phyloP scores from a whole-genome alignment of 495 filamentous ascomycete species.

The Lasiosphaeriaceae sp. region DNA sequence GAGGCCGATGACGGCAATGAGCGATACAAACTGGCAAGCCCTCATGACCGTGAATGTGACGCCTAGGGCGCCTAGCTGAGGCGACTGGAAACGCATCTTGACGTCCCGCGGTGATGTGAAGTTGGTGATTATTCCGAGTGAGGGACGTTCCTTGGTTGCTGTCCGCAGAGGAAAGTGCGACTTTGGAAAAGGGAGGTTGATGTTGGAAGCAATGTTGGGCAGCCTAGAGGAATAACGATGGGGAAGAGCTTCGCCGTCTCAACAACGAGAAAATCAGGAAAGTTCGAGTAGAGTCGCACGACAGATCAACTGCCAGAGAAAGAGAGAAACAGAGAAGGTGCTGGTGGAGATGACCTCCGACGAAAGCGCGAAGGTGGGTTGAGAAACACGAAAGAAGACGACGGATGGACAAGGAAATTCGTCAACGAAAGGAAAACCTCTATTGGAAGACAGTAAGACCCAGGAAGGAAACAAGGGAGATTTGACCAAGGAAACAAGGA shows the following conservation, averaged over 20 bases:
- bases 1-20: conserved; percentile 78
- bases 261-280: neutral
- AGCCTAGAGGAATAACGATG: neutral
- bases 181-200: conserved; percentile 24
- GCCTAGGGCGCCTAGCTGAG: conserved; percentile 71
- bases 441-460: conserved; percentile 20
- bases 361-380: neutral
- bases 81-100: conserved; percentile 55
- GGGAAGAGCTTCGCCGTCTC: neutral
- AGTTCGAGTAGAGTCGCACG: neutral
- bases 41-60: conserved; percentile 73
- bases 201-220: conserved; percentile 25
- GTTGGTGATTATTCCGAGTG: conserved; percentile 28
- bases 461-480: conserved; percentile 18
- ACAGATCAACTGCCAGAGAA: conserved; percentile 30
- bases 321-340: neutral
- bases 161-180: conserved; percentile 25
- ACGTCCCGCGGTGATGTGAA: conserved; percentile 30
- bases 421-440: conserved; percentile 9
- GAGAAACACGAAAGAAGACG: neutral
- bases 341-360: too few relatives aligned
- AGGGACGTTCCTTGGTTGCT: conserved; percentile 25
- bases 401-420: conserved; percentile 10
- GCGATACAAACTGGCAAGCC: conserved; percentile 62
- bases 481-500: conserved; percentile 12